Conservation (phyloP, 2,329 filamentous ascomycete species). For the Phyllosticta citriasiana region DNA sequence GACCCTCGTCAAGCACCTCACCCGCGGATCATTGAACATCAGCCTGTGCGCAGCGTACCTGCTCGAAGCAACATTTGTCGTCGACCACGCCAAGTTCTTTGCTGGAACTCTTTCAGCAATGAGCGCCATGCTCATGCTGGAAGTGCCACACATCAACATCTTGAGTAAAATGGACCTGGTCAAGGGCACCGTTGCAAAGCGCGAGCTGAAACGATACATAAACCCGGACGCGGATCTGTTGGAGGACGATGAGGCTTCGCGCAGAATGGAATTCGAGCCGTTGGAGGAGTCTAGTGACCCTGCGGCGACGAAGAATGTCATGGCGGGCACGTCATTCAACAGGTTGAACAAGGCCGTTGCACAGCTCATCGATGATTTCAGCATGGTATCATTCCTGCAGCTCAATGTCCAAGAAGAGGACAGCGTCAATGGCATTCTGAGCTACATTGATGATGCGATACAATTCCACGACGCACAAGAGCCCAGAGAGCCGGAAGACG, state of each 20-base stretch:
- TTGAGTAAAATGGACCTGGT: slow-evolving; percentile 97
- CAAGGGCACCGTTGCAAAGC: slow-evolving; percentile 76
- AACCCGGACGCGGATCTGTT: slow-evolving; percentile 76
- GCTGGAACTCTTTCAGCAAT: slow-evolving; percentile 90
- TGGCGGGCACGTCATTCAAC: slow-evolving; percentile 74
- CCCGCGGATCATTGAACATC: slow-evolving; percentile 74
- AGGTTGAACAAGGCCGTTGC: slow-evolving; percentile 81
- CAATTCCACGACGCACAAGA: slow-evolving; percentile 92
- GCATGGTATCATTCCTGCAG: slow-evolving; percentile 92
- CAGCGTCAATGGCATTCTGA: slow-evolving; percentile 73
- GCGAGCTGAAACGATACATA: slow-evolving; percentile 80
- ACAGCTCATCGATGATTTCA: slow-evolving; percentile 89
- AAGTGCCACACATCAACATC: slow-evolving; percentile 93
- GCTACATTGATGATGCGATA: slow-evolving; percentile 89
- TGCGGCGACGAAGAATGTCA: slow-evolving; percentile 56
- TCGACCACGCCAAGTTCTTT: slow-evolving; percentile 96
- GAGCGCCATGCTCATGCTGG: slow-evolving; percentile 98
- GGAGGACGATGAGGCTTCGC: slow-evolving; percentile 62
- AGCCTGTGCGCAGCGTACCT: slow-evolving; percentile 89
- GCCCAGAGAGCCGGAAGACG: slow-evolving; percentile 63
- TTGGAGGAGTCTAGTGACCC: slow-evolving; percentile 37
- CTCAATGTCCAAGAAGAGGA: slow-evolving; percentile 86
- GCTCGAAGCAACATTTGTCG: slow-evolving; percentile 88
- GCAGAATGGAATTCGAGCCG: slow-evolving; percentile 16
- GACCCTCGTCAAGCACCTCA: slow-evolving; percentile 70